A percentile compares a stretch with the other conserved stretches of the same genome.
These are phyloP conservation scores for Sherardia arvensis DNA, from an alignment of 257 asterid species.

Conservation along the genomic window DNA sequence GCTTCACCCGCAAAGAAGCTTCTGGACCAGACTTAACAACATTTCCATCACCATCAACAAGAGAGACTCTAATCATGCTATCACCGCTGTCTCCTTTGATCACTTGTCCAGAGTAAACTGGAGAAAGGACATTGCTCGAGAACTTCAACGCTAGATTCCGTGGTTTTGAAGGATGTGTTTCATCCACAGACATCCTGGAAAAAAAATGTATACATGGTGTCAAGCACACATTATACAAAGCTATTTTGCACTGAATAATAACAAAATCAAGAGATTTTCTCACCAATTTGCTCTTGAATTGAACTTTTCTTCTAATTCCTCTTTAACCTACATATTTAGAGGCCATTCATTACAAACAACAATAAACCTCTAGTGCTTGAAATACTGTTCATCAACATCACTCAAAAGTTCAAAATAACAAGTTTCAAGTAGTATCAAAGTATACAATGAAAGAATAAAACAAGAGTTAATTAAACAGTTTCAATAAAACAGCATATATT, in stretches of 20 bases:
- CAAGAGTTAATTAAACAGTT: neutral
- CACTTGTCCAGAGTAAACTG: neutral
- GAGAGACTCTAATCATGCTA: neutral
- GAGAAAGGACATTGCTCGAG: neutral
- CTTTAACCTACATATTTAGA: neutral
- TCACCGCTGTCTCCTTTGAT: neutral
- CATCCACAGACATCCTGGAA: neutral
- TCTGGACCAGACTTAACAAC: neutral
- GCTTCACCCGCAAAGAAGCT: neutral
- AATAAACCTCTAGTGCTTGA: no score
- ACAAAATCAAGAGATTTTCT: neutral
- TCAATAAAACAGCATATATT: neutral
- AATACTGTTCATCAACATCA: neutral
- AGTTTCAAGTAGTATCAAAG: neutral
- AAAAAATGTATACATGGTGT: neutral
- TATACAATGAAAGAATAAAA: neutral
- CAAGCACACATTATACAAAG: neutral
- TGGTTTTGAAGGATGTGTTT: neutral
- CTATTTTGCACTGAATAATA: neutral
- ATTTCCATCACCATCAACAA: neutral
- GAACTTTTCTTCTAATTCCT: neutral
- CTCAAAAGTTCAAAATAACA: neutral
- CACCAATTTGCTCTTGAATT: neutral
- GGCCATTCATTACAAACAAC: neutral
- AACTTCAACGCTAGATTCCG: neutral